Percentiles rank a stretch among this genome's conserved stretches.
These are phyloP conservation scores for Leptomonas seymouri DNA, from an alignment of 208 protist genomes.

Conservation along the genomic window DNA sequence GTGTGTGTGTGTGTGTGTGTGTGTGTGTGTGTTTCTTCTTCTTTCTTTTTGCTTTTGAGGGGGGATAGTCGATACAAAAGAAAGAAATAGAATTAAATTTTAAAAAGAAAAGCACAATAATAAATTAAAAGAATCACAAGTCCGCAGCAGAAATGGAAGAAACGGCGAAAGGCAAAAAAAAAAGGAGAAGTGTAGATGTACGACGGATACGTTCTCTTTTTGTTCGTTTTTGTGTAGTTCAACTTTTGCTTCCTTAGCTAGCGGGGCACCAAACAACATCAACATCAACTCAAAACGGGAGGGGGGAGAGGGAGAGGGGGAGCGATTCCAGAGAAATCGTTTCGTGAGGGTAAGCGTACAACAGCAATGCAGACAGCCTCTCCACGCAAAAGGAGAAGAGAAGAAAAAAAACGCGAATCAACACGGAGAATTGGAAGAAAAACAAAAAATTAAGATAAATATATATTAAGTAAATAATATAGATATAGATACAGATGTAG, in stretches of 20 bases:
- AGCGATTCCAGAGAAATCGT: background rate
- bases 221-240: no score
- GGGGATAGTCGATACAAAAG: no score
- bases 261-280: no score
- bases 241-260: no score
- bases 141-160: background rate
- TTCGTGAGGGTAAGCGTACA: background rate
- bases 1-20: conserved; percentile 7
- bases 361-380: background rate
- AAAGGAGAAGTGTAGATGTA: background rate
- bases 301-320: no score
- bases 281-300: no score
- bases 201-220: no score
- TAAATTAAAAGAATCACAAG: background rate
- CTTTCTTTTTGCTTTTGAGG: no score
- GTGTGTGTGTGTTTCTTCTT: background rate
- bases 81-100: no score
- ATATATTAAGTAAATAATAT: conserved; percentile 12
- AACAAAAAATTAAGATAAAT: background rate
- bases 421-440: background rate
- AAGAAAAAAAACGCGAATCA: background rate
- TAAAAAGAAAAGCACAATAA: background rate
- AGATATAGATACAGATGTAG: background rate
- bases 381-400: background rate
- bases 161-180: background rate